These are phyloP conservation scores for Alternaria incomplexa DNA, from an alignment of 2,329 filamentous ascomycete genomes.

Conservation along the genomic window DNA sequence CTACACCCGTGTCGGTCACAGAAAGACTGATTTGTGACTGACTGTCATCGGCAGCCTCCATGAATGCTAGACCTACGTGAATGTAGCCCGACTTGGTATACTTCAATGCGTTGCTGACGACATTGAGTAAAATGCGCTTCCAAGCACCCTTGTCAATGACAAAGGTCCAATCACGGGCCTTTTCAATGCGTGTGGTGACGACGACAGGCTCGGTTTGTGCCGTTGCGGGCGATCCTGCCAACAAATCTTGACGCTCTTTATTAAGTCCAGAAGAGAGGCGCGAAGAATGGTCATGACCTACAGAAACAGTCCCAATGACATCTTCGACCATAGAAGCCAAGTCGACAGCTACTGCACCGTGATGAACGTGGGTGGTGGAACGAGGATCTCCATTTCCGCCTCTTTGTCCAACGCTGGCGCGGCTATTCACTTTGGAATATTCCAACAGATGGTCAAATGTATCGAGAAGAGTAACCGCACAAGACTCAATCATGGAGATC, in stretches of 20 bases:
- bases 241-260: neutral
- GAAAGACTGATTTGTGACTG: conserved; percentile 37
- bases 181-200: conserved; percentile 10
- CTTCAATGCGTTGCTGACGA: conserved; percentile 32
- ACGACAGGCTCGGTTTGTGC: neutral
- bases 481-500: conserved; percentile 56
- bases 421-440: conserved; percentile 27
- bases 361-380: too few relatives aligned
- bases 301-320: conserved; percentile 6
- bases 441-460: conserved; percentile 37
- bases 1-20: conserved; percentile 29
- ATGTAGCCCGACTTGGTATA: conserved; percentile 25
- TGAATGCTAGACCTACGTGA: conserved; percentile 11
- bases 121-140: conserved; percentile 27
- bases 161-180: conserved; percentile 6
- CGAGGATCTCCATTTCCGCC: neutral
- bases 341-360: neutral
- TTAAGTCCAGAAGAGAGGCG: conserved; percentile 1
- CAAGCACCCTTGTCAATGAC: conserved; percentile 15
- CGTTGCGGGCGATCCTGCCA: neutral
- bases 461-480: conserved; percentile 56
- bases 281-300: conserved; percentile 8
- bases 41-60: neutral
- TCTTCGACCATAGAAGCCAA: conserved; percentile 8
- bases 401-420: neutral